Conservation (phyloP, 345 rosid species). For the Citrus maxima region DNA sequence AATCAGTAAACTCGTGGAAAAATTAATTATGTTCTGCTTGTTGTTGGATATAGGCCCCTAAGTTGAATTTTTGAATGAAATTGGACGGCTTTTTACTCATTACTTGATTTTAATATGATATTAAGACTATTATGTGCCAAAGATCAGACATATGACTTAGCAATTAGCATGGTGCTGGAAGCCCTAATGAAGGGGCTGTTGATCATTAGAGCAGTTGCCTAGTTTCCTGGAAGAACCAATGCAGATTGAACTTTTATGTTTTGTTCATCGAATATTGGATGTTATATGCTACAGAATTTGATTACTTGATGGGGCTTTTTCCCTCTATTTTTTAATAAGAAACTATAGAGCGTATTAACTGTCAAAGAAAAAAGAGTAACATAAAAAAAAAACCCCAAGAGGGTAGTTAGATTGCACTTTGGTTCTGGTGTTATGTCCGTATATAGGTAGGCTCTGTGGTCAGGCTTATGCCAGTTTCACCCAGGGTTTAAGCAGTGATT, state of each 20-base stretch:
- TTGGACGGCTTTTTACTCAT: background rate
- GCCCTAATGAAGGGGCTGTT: background rate
- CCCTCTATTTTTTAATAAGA: too few species aligned
- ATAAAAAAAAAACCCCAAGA: too few species aligned
- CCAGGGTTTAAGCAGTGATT: background rate
- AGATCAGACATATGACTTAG: background rate
- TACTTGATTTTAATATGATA: background rate
- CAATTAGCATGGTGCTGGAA: background rate
- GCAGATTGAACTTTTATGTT: background rate
- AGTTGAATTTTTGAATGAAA: background rate
- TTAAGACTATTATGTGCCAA: background rate
- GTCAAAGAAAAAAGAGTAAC: too few species aligned
- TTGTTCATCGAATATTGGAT: background rate
- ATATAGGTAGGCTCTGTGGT: too few species aligned
- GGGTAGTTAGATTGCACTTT: too few species aligned
- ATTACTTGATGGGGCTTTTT: background rate
- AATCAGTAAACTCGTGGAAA: background rate
- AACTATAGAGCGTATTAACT: too few species aligned
- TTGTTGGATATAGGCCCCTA: background rate
- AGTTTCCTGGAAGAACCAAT: background rate
- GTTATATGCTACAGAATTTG: background rate
- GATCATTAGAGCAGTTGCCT: background rate
- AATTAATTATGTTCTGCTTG: background rate
- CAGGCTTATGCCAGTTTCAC: too few species aligned
- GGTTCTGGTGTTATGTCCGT: too few species aligned